A percentile compares a stretch with the other conserved stretches of the same genome.
Conservation (phyloP, 1,284 basidiomycete genomes). For the Mycena citricolor region DNA sequence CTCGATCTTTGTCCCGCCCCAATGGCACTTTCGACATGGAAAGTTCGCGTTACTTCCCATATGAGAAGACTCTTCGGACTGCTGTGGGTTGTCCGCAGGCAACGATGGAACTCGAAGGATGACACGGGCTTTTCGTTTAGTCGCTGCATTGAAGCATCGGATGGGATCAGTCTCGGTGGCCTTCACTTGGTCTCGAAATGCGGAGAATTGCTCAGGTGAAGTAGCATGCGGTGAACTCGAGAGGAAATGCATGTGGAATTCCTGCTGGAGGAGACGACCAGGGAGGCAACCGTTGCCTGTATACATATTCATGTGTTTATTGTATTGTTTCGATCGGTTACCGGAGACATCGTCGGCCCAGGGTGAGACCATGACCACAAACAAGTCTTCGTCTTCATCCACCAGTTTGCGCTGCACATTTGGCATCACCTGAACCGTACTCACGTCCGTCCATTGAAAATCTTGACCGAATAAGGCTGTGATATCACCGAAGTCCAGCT, state of each 20-base stretch:
- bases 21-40: slow-evolving; percentile 8
- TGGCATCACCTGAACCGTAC: neutral
- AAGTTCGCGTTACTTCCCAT: slow-evolving; percentile 2
- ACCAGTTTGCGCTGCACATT: neutral
- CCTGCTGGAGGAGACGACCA: slow-evolving; percentile 17
- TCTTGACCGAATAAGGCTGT: neutral
- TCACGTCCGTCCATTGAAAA: neutral
- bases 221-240: slow-evolving; percentile 13
- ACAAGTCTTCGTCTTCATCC: slow-evolving; percentile 14
- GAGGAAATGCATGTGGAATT: slow-evolving; percentile 14
- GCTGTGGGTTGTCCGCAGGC: slow-evolving; percentile 9
- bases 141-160: slow-evolving; percentile 1
- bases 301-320: slow-evolving; percentile 29
- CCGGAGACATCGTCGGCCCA: slow-evolving; percentile 27
- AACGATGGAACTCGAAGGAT: neutral
- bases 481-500: slow-evolving; percentile 4
- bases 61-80: slow-evolving; percentile 9
- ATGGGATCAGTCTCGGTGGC: neutral
- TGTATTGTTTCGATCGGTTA: slow-evolving; percentile 28
- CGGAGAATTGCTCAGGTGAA: slow-evolving; percentile 7
- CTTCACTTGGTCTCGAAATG: slow-evolving; percentile 3
- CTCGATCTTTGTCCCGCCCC: slow-evolving; percentile 4
- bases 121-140: neutral
- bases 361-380: slow-evolving; percentile 16
- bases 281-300: slow-evolving; percentile 11